These are phyloP conservation scores for Eimeria maxima DNA, from an alignment of 169 alveolate genomes.

Conservation along the genomic window DNA sequence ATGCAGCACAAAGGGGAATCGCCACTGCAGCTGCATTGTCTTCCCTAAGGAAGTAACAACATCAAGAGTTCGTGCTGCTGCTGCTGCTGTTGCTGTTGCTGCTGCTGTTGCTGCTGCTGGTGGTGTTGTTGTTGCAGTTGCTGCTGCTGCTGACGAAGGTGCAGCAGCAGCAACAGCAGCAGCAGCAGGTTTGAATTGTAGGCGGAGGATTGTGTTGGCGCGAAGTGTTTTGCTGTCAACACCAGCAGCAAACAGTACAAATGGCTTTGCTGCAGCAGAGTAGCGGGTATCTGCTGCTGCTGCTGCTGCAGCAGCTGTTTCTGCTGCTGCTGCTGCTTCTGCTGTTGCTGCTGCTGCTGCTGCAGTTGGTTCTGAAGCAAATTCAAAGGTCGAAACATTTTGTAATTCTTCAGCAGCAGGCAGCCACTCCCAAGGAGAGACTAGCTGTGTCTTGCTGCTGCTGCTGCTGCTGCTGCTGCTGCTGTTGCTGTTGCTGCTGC, in stretches of 20 bases:
- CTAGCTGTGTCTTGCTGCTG: neutral
- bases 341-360: neutral
- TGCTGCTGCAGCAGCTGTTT: neutral
- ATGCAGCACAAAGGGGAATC: conserved; percentile 2
- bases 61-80: neutral
- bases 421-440: conserved; percentile 25
- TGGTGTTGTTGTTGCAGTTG: neutral
- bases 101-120: neutral
- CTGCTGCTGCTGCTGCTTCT: neutral
- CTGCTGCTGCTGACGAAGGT: too few species aligned
- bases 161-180: too few species aligned
- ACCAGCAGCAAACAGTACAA: neutral
- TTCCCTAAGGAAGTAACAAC: neutral
- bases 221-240: neutral
- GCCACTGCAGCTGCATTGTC: neutral
- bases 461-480: conserved; percentile 31
- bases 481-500: conserved; percentile 11
- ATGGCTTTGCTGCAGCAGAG: too few species aligned
- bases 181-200: neutral
- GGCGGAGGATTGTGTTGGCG: neutral
- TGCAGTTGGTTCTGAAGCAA: neutral
- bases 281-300: neutral
- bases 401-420: neutral
- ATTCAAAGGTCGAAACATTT: neutral
- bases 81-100: conserved; percentile 9